Base-by-base conservation (phyloP, 2,329 filamentous ascomycete genomes). In the Leptographium wingfieldii region DNA sequence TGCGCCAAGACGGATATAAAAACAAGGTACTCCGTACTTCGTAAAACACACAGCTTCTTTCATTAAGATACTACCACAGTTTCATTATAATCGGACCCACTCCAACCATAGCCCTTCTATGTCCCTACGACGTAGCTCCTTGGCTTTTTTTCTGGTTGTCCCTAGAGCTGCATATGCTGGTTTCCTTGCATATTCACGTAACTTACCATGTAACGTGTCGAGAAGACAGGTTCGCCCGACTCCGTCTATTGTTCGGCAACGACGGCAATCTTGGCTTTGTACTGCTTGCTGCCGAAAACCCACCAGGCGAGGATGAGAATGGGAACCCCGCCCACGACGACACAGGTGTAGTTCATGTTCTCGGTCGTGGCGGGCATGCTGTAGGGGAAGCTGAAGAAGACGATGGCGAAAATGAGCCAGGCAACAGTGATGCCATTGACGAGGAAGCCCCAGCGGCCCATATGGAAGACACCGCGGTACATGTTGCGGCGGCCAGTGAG, bases 291-390 rank as follows among this genome's bases (percentile, higher is more conserved):
- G 31, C 53, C 74, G 1, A 77, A 57, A 5, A 77, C 60, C 78
- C 79, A 81, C 78, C 79, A 80, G 5, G 74, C 61, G 0, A 68
- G 69, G 0, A 77, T 79, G 10, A 81, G 60, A 0, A 70, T 64
- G 25, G 80, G 65, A 54, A 76, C 70, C 31, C 80, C 76, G 25
- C 75, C 75, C 29, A 82, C 67, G 59, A 81, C 80, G 3, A 81
- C 79, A 61, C 74, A 77, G 66, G 80, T 81, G 66, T 77, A 80
- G 64, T 79, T 79, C 77, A 79, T 80, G 1, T 68, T 65, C 25
- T 71, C 68, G 19, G 66, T 67, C 0, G 69, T 71, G 0, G 71
- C 72, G 1, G 75, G 76, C n/a, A 76, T 62, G 14, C 77, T 78
- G 58, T 74, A 76, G 0, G 74, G 75, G 64, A 77, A 76, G 1